Conservation (phyloP, 2,329 filamentous ascomycete genomes). For the Knufia petricola region DNA sequence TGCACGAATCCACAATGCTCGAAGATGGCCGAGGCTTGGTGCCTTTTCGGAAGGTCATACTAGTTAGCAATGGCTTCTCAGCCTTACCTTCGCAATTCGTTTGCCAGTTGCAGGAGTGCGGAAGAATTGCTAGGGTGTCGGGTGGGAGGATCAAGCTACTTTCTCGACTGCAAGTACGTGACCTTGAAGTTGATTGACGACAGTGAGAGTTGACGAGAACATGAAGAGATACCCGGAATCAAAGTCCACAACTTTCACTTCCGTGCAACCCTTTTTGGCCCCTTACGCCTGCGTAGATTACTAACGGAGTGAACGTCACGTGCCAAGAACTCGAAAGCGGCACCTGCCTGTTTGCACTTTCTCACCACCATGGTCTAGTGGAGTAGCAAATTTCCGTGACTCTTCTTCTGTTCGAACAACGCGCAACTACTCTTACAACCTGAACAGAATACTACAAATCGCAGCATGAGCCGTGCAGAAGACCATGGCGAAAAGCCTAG, state of each 20-base stretch:
- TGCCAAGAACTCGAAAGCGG: background rate
- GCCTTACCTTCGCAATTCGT: background rate
- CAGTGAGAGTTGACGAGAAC: background rate
- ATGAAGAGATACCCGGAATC: background rate
- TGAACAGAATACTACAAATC: background rate
- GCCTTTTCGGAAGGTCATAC: constrained; percentile 69
- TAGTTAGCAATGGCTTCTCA: constrained; percentile 7
- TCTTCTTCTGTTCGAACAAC: constrained; percentile 6
- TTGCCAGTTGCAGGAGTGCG: too few relatives aligned
- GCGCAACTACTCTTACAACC: background rate
- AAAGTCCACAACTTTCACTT: background rate
- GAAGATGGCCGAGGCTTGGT: constrained; percentile 69
- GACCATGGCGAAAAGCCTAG: constrained; percentile 42
- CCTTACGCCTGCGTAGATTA: too few relatives aligned
- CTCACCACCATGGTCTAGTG: background rate
- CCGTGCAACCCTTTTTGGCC: too few relatives aligned
- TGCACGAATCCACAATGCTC: constrained; percentile 85
- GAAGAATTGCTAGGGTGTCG: too few relatives aligned
- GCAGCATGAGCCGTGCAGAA: background rate
- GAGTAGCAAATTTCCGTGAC: constrained; percentile 1
- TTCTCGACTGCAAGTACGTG: too few relatives aligned
- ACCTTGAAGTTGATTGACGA: background rate
- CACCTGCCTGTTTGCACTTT: background rate
- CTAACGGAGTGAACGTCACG: too few relatives aligned
- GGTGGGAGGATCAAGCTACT: too few relatives aligned